Base-by-base conservation (phyloP, 805 yeast species). In the Wickerhamomyces strasburgensis region DNA sequence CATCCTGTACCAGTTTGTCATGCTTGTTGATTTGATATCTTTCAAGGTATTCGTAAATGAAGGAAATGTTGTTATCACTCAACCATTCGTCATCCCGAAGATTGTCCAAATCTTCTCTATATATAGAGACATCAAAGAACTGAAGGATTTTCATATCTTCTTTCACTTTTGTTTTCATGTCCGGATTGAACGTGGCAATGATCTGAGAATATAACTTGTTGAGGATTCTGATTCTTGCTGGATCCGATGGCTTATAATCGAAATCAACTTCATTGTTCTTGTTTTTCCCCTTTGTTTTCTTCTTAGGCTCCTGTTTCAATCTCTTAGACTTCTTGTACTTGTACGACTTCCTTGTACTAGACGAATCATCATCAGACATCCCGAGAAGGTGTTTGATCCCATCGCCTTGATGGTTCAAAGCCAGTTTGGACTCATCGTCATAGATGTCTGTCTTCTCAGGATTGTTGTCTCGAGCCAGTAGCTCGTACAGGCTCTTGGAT, bases 81-180 rank as follows among this genome's bases (percentile, higher is more conserved):
- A 84, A 60, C 90, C 93, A 84, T 51, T 80, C 81, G 25, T 73
- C 83, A 14, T 80, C 78, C 34, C 66, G 61, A 13, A 84, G 56
- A 46, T 74, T 78, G 31, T 61, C 64, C 8, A 81, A 44, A 51
- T 84, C 93, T 16, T 72, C 73, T 37, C 67, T 64, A 48, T 76
- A 76, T 3, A 82, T 57, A 1, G 82, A 70, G 7, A 78, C 68
- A 43, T 80, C 80, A 37, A 72, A 71, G 47, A 68, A 74, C 42
- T 75, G 76, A 18, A 73, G 53, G 3, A 73, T 47, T 42, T 46
- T 50, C 3, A 35, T 41, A 21, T 40, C 49, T 31, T 32, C 41
- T n/a, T 29, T 45, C 25, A 42, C 19, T 11, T 26, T 18, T 6
- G 27, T 30, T 16, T 33, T 31, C 5, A 17, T 13, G 16, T 16